Evolutionary conservation across 2,329 filamentous ascomycete species (phyloP).

Genomic region (Colletotrichum euphorbiae): DNA sequence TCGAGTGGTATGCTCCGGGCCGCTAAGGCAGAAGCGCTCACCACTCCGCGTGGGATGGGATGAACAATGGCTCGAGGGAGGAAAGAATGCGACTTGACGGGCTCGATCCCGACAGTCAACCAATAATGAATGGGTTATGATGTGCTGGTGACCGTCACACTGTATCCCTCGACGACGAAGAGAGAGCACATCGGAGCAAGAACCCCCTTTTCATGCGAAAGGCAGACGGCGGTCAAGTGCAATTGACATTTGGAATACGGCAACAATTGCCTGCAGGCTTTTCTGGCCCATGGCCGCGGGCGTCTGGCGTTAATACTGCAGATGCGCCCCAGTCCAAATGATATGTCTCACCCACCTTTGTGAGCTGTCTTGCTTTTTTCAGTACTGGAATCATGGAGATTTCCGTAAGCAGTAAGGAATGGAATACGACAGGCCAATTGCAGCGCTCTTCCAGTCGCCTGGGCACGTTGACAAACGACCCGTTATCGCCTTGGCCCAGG

Average conservation of each 20-base stretch:
- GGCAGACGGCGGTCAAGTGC: conserved; percentile 5
- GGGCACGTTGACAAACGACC: conserved; percentile 3
- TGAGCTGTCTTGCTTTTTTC: not conserved
- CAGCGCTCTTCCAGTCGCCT: not conserved
- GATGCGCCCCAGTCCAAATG: not conserved
- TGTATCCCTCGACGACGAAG: not conserved
- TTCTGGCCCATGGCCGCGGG: not conserved
- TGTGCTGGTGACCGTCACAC: not conserved
- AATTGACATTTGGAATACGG: not conserved
- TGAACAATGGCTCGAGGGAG: too few relatives aligned
- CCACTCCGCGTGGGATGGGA: too few relatives aligned
- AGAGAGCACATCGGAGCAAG: not conserved
- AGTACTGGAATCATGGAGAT: not conserved
- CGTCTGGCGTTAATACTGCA: not conserved
- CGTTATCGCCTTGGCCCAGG: conserved; percentile 6
- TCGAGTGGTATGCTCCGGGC: too few relatives aligned
- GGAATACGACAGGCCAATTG: not conserved
- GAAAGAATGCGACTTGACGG: too few relatives aligned
- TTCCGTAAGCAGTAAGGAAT: conserved; percentile 5
- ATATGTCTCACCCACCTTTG: not conserved
- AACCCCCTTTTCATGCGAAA: conserved; percentile 1
- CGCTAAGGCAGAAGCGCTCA: too few relatives aligned
- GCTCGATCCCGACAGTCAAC: not conserved
- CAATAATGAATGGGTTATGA: not conserved
- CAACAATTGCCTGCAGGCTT: not conserved